A percentile compares a stretch with the other conserved stretches of the same genome.
phyloP scores from a whole-genome alignment of 305 asterid species.

The Nicotiana rustica region DNA sequence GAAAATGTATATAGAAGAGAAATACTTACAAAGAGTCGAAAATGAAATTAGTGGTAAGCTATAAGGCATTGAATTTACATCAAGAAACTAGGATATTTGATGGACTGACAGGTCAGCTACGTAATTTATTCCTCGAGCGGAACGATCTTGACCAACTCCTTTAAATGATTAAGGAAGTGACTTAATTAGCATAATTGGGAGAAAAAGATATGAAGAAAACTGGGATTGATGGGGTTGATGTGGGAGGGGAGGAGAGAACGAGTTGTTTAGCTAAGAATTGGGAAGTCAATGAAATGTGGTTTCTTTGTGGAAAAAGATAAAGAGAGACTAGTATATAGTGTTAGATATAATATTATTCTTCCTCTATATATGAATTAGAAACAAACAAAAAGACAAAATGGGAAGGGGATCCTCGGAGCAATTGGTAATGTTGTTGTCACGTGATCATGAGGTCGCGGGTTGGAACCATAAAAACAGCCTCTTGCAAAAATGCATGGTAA shows the following conservation, averaged over 20 bases:
- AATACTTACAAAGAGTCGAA: not conserved
- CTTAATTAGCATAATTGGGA: constrained; percentile 11
- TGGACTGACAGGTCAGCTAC: no score
- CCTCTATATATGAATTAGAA: constrained; percentile 36
- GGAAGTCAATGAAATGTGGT: constrained; percentile 37
- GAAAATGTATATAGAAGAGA: not conserved
- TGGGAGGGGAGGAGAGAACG: not conserved
- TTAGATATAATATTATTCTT: not conserved
- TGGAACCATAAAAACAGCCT: no score
- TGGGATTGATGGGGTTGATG: not conserved
- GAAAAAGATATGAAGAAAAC: constrained; percentile 14
- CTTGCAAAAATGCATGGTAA: no score
- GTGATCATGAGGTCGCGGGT: no score
- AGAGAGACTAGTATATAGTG: constrained; percentile 25
- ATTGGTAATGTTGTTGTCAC: no score
- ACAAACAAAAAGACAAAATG: constrained; percentile 49
- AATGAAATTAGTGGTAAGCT: not conserved
- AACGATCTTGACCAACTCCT: no score
- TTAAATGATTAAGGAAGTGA: constrained; percentile 3
- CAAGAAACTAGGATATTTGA: not conserved
- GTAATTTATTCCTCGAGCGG: no score
- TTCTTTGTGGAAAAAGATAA: constrained; percentile 36
- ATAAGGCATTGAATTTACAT: not conserved
- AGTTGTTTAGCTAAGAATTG: constrained; percentile 34
- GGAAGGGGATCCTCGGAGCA: not conserved